These are phyloP conservation scores for Passalora sequoiae DNA, from an alignment of 2,329 filamentous ascomycete genomes.

Conservation along the genomic window DNA sequence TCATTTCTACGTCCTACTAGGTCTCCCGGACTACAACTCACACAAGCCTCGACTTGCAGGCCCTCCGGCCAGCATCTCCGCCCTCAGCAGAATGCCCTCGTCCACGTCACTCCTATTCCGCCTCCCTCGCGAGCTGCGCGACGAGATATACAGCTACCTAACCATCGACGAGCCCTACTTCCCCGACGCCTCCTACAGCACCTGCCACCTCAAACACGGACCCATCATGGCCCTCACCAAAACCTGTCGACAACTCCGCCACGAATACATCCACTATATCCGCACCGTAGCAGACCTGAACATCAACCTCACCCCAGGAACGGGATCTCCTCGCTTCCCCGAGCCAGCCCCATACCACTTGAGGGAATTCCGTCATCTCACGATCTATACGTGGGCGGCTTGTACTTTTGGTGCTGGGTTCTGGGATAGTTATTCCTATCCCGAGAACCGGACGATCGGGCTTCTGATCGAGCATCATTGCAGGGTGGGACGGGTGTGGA, in stretches of 20 bases:
- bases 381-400: not conserved
- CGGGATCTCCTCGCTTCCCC: not conserved
- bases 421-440: not conserved
- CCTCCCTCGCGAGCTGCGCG: conserved; percentile 10
- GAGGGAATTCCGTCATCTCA: not conserved
- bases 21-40: too few relatives aligned
- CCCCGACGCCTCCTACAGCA: not conserved
- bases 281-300: not conserved
- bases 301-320: not conserved
- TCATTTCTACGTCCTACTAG: too few relatives aligned
- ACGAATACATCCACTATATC: not conserved
- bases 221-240: not conserved
- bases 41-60: too few relatives aligned
- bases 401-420: not conserved
- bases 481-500: not conserved
- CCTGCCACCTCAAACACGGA: not conserved
- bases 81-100: too few relatives aligned
- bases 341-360: not conserved
- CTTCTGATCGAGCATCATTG: not conserved
- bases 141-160: conserved; percentile 7
- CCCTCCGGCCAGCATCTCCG: too few relatives aligned
- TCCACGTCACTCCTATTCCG: too few relatives aligned
- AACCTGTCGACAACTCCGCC: not conserved
- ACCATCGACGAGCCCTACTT: not conserved
- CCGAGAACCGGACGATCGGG: not conserved